Conservation (phyloP, 352 stramenopile genomes). For the Phytophthora podocarpi region DNA sequence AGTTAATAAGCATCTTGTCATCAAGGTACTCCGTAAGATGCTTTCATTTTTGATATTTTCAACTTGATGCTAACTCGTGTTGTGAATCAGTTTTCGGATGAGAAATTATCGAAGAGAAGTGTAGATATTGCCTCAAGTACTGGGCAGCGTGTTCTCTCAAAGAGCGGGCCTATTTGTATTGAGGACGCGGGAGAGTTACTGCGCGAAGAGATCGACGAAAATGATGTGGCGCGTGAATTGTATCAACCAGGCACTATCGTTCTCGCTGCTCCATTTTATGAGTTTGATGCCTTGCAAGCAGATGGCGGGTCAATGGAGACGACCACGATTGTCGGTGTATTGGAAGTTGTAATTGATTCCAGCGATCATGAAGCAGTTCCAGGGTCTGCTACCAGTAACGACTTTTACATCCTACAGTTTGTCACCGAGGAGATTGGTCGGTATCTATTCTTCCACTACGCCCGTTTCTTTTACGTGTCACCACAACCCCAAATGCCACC, state of each 20-base stretch:
- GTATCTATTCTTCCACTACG: slow-evolving; percentile 82
- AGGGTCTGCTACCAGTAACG: slow-evolving; percentile 49
- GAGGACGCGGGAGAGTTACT: slow-evolving; percentile 26
- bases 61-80: not conserved
- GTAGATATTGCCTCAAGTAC: slow-evolving; percentile 42
- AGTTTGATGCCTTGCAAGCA: slow-evolving; percentile 23
- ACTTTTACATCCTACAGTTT: slow-evolving; percentile 71
- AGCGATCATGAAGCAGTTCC: slow-evolving; percentile 10
- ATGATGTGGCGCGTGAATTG: slow-evolving; percentile 37
- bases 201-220: slow-evolving; percentile 14
- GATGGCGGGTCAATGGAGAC: slow-evolving; percentile 21
- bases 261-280: slow-evolving; percentile 51
- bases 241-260: slow-evolving; percentile 49
- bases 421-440: slow-evolving; percentile 65
- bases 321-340: slow-evolving; percentile 54
- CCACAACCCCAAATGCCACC: not conserved
- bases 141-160: slow-evolving; percentile 40
- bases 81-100: slow-evolving; percentile 59
- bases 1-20: slow-evolving; percentile 37
- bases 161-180: slow-evolving; percentile 29
- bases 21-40: slow-evolving; percentile 71
- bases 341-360: slow-evolving; percentile 63
- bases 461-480: slow-evolving; percentile 60
- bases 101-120: slow-evolving; percentile 48
- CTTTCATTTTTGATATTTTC: no score